A percentile compares a stretch with the other conserved stretches of the same genome.
Conservation (phyloP, 2,329 filamentous ascomycete genomes). For the Mycosphaerella sp. region DNA sequence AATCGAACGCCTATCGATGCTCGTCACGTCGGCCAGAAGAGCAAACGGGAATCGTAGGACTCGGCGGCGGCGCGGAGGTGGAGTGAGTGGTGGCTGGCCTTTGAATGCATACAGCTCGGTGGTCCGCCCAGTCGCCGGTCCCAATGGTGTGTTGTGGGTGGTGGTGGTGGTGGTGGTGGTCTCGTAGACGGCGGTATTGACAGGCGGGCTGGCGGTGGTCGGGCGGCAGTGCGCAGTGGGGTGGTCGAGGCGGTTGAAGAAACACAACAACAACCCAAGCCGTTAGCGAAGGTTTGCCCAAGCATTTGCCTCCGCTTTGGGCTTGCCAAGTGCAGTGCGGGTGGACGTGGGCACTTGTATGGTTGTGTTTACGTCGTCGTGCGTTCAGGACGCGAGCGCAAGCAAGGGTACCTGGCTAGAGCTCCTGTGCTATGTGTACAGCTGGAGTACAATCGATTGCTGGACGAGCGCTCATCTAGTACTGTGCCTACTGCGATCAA, state of each 20-base stretch:
- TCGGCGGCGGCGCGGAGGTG: constrained; percentile 15
- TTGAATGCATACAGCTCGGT: constrained; percentile 21
- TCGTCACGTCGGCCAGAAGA: constrained; percentile 9
- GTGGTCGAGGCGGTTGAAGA: background rate
- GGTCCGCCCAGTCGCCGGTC: constrained; percentile 35
- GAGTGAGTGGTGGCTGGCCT: constrained; percentile 6
- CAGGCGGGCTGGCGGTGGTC: too few species aligned
- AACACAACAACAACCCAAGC: constrained; percentile 3
- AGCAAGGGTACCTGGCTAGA: background rate
- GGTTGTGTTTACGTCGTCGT: constrained; percentile 7
- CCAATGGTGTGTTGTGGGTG: constrained; percentile 23
- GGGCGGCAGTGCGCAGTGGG: too few species aligned
- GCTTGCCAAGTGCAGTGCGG: constrained; percentile 11
- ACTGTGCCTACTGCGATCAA: too few species aligned
- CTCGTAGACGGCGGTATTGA: background rate
- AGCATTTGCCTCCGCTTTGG: constrained; percentile 9
- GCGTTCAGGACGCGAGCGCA: constrained; percentile 4
- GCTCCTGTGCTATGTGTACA: background rate
- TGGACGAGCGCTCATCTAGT: too few species aligned
- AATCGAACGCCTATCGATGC: background rate
- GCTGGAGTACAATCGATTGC: too few species aligned
- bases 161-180: background rate
- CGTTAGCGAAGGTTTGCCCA: constrained; percentile 12
- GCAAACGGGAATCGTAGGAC: constrained; percentile 16
- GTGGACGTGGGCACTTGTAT: background rate